phyloP scores from a whole-genome alignment of 2,329 filamentous ascomycete species.

The Simplicillium sp. region DNA sequence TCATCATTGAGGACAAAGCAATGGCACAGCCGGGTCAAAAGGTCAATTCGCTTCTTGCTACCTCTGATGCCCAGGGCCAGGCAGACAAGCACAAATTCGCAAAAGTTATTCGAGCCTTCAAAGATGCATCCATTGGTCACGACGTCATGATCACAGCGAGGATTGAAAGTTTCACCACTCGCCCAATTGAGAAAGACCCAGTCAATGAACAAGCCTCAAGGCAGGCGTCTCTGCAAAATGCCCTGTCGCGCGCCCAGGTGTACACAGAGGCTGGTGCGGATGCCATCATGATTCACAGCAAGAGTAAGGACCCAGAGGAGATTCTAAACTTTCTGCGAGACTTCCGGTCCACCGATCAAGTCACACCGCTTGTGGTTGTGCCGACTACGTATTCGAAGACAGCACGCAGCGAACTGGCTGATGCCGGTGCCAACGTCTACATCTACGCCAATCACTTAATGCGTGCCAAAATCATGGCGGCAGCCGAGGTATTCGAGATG shows the following conservation, averaged over 20 bases:
- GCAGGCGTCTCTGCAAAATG: slow-evolving; percentile 1
- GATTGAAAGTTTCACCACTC: slow-evolving; percentile 5
- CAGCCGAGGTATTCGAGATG: neutral
- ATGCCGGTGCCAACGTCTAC: slow-evolving; percentile 4
- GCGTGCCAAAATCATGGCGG: slow-evolving; percentile 3
- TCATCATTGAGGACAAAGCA: slow-evolving; percentile 4
- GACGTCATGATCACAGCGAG: slow-evolving; percentile 2
- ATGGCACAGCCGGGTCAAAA: slow-evolving; percentile 1
- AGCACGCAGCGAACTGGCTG: neutral
- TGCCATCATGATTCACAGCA: slow-evolving; percentile 8
- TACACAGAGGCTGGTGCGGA: slow-evolving; percentile 5
- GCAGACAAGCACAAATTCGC: slow-evolving; percentile 5
- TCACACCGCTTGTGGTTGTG: slow-evolving; percentile 5
- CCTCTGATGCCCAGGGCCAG: slow-evolving; percentile 3
- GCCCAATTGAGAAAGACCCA: neutral
- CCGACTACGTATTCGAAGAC: slow-evolving; percentile 4
- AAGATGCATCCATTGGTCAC: neutral
- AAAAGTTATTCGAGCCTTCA: neutral
- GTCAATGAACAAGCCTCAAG: neutral
- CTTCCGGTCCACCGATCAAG: neutral
- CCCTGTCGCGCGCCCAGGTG: neutral
- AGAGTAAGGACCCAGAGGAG: slow-evolving; percentile 5
- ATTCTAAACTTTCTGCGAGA: slow-evolving; percentile 1
- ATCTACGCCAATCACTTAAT: slow-evolving; percentile 8
- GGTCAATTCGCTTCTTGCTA: slow-evolving; percentile 2